A percentile compares a stretch with the other conserved stretches of the same genome.
Evolutionary conservation across 768 basidiomycete species (phyloP).

Genomic region (Pleurotus pulmonarius): DNA sequence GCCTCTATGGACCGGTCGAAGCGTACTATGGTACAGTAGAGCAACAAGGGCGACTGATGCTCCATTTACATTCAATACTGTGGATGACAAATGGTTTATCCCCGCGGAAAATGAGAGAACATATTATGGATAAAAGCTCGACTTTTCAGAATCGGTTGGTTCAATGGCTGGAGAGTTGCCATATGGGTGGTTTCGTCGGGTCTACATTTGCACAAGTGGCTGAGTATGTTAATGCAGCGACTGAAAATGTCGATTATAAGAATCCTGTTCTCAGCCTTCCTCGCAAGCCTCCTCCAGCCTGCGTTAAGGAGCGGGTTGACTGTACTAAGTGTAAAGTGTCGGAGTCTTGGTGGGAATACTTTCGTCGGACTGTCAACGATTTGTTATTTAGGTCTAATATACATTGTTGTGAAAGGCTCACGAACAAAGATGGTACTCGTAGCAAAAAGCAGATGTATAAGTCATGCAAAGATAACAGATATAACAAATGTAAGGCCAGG

Average conservation of each 20-base stretch:
- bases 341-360: conserved; percentile 13
- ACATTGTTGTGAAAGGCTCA: conserved; percentile 19
- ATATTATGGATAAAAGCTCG: background rate
- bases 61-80: background rate
- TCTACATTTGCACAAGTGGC: conserved; percentile 15
- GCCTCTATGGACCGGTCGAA: background rate
- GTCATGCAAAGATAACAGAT: background rate
- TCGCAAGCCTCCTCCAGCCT: conserved; percentile 14
- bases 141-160: conserved; percentile 17
- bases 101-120: background rate
- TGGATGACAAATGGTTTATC: background rate
- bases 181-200: conserved; percentile 26
- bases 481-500: conserved; percentile 17
- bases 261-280: conserved; percentile 22
- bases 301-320: conserved; percentile 7
- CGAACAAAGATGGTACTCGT: too few species aligned
- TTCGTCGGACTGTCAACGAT: conserved; percentile 21
- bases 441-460: conserved; percentile 7
- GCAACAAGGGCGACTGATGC: background rate
- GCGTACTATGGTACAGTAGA: background rate
- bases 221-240: background rate
- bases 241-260: conserved; percentile 7
- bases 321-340: conserved; percentile 16
- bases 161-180: conserved; percentile 24
- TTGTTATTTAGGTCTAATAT: conserved; percentile 23